Conservation (phyloP, 805 yeast genomes). For the Ogataea methylovora region DNA sequence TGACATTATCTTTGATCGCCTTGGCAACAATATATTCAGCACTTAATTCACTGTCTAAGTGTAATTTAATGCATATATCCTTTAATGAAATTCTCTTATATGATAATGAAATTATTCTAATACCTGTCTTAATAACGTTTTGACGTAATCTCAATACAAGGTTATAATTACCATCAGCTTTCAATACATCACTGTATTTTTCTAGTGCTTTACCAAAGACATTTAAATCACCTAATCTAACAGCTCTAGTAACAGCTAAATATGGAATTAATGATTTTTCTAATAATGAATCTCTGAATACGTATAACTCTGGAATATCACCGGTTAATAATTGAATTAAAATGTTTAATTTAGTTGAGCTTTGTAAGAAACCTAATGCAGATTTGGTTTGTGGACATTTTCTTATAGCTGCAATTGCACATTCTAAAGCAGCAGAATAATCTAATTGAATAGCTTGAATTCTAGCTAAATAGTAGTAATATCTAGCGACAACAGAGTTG, state of each 20-base stretch:
- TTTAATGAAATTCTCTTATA: constrained; percentile 86
- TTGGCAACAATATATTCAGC: constrained; percentile 96
- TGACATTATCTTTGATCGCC: constrained; percentile 94
- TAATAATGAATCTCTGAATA: constrained; percentile 59
- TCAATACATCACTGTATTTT: constrained; percentile 53
- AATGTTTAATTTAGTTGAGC: constrained; percentile 81
- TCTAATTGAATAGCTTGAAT: constrained; percentile 88
- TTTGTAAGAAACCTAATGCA: constrained; percentile 82
- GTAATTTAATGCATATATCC: constrained; percentile 89
- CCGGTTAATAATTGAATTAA: constrained; percentile 92
- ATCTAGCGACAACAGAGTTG: constrained; percentile 85
- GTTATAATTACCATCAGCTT: constrained; percentile 74
- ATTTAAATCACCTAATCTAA: constrained; percentile 82
- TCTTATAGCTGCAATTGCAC: constrained; percentile 88
- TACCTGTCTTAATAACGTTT: constrained; percentile 96
- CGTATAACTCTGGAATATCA: constrained; percentile 85
- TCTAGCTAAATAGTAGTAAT: constrained; percentile 84
- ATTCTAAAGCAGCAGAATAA: constrained; percentile 85
- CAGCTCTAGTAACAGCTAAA: constrained; percentile 83
- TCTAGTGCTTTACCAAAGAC: constrained; percentile 66
- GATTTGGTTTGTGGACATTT: constrained; percentile 88
- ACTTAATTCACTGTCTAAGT: constrained; percentile 87
- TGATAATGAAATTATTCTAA: constrained; percentile 83
- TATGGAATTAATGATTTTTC: constrained; percentile 69
- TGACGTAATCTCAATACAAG: constrained; percentile 87